These are phyloP conservation scores for Penicillium corylophilum DNA, from an alignment of 2,329 filamentous ascomycete genomes.

Conservation along the genomic window DNA sequence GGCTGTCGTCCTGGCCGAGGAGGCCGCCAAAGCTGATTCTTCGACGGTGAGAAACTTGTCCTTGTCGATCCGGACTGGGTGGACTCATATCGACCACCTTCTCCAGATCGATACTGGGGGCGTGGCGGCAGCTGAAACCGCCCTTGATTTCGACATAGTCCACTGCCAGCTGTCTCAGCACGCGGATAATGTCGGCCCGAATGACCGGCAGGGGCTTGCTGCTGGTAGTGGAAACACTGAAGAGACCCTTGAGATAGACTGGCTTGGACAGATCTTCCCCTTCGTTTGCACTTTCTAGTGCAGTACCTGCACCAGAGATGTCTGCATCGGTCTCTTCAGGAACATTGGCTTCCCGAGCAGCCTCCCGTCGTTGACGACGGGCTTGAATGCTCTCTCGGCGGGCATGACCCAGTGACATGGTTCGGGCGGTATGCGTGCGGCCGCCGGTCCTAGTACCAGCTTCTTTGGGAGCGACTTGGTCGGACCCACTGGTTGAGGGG, in stretches of 20 bases:
- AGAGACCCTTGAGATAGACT: slow-evolving; percentile 92
- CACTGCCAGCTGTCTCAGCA: slow-evolving; percentile 83
- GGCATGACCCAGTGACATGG: slow-evolving; percentile 86
- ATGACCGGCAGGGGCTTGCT: slow-evolving; percentile 86
- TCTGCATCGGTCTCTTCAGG: slow-evolving; percentile 90
- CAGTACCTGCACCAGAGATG: slow-evolving; percentile 56
- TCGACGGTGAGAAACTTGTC: slow-evolving; percentile 60
- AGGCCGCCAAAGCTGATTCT: slow-evolving; percentile 82
- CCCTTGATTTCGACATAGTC: slow-evolving; percentile 90
- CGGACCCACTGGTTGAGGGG: slow-evolving; percentile 74
- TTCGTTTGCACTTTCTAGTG: slow-evolving; percentile 49
- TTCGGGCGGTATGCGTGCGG: slow-evolving; percentile 66
- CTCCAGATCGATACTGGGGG: slow-evolving; percentile 84
- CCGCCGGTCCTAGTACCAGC: slow-evolving; percentile 49
- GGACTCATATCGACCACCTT: slow-evolving; percentile 64
- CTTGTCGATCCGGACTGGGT: slow-evolving; percentile 55
- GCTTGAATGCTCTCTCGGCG: slow-evolving; percentile 90
- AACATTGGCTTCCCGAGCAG: slow-evolving; percentile 71
- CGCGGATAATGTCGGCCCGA: slow-evolving; percentile 83
- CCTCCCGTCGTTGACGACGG: slow-evolving; percentile 71
- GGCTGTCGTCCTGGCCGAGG: slow-evolving; percentile 64
- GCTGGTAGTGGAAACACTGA: slow-evolving; percentile 95
- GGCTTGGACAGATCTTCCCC: slow-evolving; percentile 81
- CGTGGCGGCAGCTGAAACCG: slow-evolving; percentile 85
- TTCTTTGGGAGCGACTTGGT: slow-evolving; percentile 61